A percentile compares a stretch with the other conserved stretches of the same genome.
phyloP scores from a whole-genome alignment of 305 asterid species.

The Rubia peregrina region DNA sequence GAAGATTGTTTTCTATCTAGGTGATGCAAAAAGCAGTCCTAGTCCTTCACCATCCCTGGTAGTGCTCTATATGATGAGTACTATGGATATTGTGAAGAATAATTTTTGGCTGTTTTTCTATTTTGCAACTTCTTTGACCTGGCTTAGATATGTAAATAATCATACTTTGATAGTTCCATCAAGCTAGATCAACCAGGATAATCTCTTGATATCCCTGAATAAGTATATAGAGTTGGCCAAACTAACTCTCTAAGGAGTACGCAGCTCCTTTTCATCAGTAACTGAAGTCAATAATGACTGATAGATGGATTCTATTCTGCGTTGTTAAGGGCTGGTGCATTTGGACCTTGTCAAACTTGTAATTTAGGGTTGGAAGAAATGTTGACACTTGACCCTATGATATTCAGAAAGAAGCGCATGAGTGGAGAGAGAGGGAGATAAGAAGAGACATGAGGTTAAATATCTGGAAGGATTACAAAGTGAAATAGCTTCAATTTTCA shows the following conservation, averaged over 20 bases:
- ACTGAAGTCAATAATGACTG: background rate
- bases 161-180: background rate
- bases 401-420: background rate
- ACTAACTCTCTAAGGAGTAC: conserved; percentile 1
- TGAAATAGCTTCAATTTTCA: background rate
- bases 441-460: background rate
- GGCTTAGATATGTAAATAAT: background rate
- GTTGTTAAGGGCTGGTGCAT: background rate
- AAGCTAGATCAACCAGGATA: background rate
- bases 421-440: background rate
- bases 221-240: background rate
- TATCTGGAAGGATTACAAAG: background rate
- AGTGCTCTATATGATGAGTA: conserved; percentile 12
- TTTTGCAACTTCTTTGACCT: conserved; percentile 10
- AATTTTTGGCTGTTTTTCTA: conserved; percentile 12
- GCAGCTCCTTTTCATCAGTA: background rate
- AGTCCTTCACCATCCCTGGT: conserved; percentile 55
- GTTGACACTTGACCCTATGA: background rate
- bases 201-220: background rate
- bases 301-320: background rate
- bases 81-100: conserved; percentile 11
- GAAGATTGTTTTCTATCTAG: conserved; percentile 68
- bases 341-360: background rate
- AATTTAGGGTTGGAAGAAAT: background rate
- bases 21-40: conserved; percentile 42